Evolutionary conservation across 805 yeast genomes (phyloP), one percentile per base, ranked within the genome.

Genomic region (Ogataea paradorogensis): DNA sequence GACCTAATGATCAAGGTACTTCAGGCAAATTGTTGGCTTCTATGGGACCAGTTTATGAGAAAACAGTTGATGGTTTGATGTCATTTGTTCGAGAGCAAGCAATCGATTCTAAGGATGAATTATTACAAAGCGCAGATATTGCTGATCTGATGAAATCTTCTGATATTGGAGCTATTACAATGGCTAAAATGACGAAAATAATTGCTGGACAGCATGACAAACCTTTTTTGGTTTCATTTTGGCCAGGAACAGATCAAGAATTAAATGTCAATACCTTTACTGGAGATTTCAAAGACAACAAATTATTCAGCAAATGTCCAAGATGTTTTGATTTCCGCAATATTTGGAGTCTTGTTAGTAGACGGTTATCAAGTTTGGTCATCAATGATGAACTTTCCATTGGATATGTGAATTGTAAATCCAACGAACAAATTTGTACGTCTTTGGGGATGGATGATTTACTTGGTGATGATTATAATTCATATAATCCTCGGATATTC

Each of bases 151-250:
- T 46, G 33, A 31, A 36, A 21, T 16, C 42, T 2, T 30, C 32
- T 9, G 23, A 40, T 15, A 36, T 48, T 11, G 43, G 36, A 9
- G 35, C 40, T 15, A 28, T 58, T 10, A 48, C 62, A 22, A 63
- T 71, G 1, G 68, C 66, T 36, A 65, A 69, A 10, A 53, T 82
- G 50, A 42, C 78, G 31, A 59, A 67, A 10, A 50, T 80, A 5
- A 62, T 82, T 8, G 73, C 74, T 0, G 86, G 87, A 1, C 66
- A 71, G 13, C 55, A 55, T 6, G 55, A 61, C 1, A 61, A 63
- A 20, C 85, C 91, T 2, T 60, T 67, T 38, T 62, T 84, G 46
- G 69, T 84, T 3, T 72, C 84, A 11, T 79, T 84, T 44, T 83
- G 84, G 77, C 89, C 90, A 2, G 61, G 79, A 3, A 59, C 70